Evolutionary conservation across 345 rosid genomes (phyloP).

Genomic region (Eucalyptus dawsonii): DNA sequence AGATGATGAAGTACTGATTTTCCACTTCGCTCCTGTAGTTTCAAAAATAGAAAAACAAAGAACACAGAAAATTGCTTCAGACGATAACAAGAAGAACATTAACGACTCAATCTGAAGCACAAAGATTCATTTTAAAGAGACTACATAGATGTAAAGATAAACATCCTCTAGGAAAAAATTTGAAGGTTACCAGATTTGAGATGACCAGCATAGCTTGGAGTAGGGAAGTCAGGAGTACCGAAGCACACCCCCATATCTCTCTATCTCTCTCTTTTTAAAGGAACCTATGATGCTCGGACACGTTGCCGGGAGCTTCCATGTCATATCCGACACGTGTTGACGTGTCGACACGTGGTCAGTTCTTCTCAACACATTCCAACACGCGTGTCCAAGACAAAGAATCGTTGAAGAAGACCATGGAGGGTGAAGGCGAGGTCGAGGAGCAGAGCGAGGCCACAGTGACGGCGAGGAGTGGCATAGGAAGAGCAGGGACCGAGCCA

Average conservation of each 20-base stretch:
- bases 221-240: not conserved
- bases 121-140: not conserved
- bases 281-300: too few species aligned
- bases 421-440: too few species aligned
- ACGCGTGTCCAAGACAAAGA: too few species aligned
- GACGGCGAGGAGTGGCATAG: too few species aligned
- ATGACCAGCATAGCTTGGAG: not conserved
- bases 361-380: too few species aligned
- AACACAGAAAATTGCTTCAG: not conserved
- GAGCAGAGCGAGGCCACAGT: too few species aligned
- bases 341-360: too few species aligned
- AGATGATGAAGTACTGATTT: not conserved
- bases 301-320: too few species aligned
- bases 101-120: not conserved
- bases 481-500: too few species aligned
- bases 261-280: not conserved
- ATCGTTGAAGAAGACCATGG: too few species aligned
- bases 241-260: not conserved
- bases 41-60: not conserved
- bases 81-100: not conserved
- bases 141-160: not conserved
- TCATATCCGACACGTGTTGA: accelerated
- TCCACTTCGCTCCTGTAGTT: not conserved
- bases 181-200: not conserved
- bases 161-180: not conserved